phyloP scores from a whole-genome alignment of 2,329 filamentous ascomycete genomes.

The Ophiostoma quercus region DNA sequence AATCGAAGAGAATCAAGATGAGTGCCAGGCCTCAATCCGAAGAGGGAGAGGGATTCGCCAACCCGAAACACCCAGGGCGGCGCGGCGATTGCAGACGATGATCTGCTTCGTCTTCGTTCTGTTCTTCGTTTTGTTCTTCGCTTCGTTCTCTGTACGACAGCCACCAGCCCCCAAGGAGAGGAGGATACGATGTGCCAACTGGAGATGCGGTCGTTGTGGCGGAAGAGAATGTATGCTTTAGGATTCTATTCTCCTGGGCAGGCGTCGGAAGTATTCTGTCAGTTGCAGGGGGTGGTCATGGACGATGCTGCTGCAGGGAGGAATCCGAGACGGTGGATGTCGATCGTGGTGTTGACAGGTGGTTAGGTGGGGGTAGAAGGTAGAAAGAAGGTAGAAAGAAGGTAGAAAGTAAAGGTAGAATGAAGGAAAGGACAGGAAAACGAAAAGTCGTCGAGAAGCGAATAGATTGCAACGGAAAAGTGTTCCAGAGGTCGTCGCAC shows the following conservation, averaged over 20 bases:
- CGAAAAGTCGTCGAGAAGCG: constrained; percentile 12
- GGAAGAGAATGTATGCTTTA: background rate
- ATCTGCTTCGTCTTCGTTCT: background rate
- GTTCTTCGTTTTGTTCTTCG: background rate
- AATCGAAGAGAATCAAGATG: background rate
- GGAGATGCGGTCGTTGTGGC: background rate
- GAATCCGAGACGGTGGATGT: constrained; percentile 1
- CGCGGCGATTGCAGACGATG: constrained; percentile 23
- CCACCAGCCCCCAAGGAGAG: constrained; percentile 23
- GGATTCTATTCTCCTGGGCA: constrained; percentile 11
- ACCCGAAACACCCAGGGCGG: constrained; percentile 28
- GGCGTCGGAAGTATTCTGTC: background rate
- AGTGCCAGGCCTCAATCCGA: constrained; percentile 15
- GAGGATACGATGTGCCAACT: background rate
- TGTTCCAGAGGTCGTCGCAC: constrained; percentile 9
- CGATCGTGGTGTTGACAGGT: constrained; percentile 6
- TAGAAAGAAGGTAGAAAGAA: background rate
- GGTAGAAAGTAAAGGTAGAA: background rate
- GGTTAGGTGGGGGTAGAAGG: background rate
- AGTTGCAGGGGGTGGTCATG: constrained; percentile 6
- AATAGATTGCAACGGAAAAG: background rate
- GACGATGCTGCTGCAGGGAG: constrained; percentile 1
- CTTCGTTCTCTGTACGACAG: constrained; percentile 22
- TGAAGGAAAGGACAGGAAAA: background rate
- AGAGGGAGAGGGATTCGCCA: constrained; percentile 25